phyloP scores from a whole-genome alignment of 805 yeast genomes.

The Saturnispora serradocipensis region DNA sequence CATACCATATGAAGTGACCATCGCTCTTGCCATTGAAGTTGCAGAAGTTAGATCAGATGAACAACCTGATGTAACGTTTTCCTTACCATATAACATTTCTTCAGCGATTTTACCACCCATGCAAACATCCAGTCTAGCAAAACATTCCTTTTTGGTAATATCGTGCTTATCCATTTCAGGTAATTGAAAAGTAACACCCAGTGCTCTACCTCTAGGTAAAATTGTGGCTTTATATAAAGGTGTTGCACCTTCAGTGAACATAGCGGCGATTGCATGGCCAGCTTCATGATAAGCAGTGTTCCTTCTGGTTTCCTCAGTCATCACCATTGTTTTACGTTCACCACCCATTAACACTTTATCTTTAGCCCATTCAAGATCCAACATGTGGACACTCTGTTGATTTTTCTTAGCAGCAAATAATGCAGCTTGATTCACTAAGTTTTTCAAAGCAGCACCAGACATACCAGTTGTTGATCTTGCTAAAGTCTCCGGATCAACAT shows the following conservation, averaged over 20 bases:
- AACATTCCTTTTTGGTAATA: conserved; percentile 79
- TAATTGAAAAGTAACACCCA: conserved; percentile 93
- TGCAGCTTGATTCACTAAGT: conserved; percentile 96
- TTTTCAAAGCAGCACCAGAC: conserved; percentile 96
- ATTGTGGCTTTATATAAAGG: conserved; percentile 95
- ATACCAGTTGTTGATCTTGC: conserved; percentile 98
- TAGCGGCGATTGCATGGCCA: conserved; percentile 97
- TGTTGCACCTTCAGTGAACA: conserved; percentile 90
- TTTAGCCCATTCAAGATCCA: conserved; percentile 97
- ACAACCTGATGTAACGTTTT: conserved; percentile 92
- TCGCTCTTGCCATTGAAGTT: conserved; percentile 86
- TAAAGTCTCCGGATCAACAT: conserved; percentile 79
- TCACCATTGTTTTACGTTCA: conserved; percentile 93
- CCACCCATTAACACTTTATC: conserved; percentile 98
- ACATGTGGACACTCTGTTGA: conserved; percentile 84
- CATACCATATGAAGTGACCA: conserved; percentile 98
- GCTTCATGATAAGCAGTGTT: conserved; percentile 99
- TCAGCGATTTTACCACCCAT: conserved; percentile 99
- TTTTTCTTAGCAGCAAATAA: conserved; percentile 89
- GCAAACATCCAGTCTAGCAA: conserved; percentile 89
- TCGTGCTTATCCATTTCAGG: conserved; percentile 98
- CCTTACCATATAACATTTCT: conserved; percentile 83
- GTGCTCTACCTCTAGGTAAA: conserved; percentile 91
- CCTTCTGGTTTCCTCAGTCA: conserved; percentile 87
- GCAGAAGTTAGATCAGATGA: conserved; percentile 86